phyloP scores from a whole-genome alignment of 106 monocot species.

The Posidonia australis region DNA sequence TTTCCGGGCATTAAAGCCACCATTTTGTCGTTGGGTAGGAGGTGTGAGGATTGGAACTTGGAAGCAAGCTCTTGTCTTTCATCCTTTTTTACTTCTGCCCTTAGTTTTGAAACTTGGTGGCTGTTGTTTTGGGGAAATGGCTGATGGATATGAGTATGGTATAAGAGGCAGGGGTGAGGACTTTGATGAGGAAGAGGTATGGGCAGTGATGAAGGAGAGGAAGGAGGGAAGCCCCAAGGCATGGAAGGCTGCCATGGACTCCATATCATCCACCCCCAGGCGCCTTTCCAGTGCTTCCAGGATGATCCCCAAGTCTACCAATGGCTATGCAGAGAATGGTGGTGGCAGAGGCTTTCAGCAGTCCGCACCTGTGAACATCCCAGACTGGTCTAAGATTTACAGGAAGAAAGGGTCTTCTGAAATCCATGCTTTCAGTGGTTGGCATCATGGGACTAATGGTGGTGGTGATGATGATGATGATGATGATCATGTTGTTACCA shows the following conservation, averaged over 20 bases:
- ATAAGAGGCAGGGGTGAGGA: no score
- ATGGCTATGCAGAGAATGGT: not conserved
- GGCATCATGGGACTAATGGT: not conserved
- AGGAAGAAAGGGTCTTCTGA: conserved; percentile 4
- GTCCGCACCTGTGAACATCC: conserved; percentile 45
- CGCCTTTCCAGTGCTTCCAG: conserved; percentile 4
- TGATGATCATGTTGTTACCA: not conserved
- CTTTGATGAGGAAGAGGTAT: conserved; percentile 27
- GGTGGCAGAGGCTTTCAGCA: conserved; percentile 5
- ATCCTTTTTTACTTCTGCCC: no score
- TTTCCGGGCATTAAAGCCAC: no score
- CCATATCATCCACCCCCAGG: conserved; percentile 7
- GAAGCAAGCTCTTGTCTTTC: no score
- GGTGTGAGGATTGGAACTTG: no score
- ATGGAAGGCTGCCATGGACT: not conserved
- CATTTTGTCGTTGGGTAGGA: no score
- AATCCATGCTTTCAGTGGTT: not conserved
- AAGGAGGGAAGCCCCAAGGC: conserved; percentile 1
- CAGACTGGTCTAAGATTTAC: conserved; percentile 37
- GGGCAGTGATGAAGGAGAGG: conserved; percentile 12
- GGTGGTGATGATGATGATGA: not conserved
- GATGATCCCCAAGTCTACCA: conserved; percentile 8
- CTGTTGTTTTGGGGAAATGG: no score
- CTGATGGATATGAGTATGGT: no score
- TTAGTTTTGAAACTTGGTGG: no score